These are phyloP conservation scores for Agaricus blazei DNA, from an alignment of 768 basidiomycete species.

Conservation along the genomic window DNA sequence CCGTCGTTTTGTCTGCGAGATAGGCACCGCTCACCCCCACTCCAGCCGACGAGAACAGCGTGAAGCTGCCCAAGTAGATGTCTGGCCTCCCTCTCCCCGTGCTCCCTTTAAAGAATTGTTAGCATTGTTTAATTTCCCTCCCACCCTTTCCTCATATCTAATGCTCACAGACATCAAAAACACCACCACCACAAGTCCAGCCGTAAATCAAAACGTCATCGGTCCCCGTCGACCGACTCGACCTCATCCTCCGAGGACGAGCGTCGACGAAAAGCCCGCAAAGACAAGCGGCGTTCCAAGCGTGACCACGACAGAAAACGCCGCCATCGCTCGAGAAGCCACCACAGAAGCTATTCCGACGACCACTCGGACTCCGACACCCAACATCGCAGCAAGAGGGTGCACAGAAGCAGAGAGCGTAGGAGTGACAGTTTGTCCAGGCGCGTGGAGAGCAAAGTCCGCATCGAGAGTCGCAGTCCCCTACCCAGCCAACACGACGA, in stretches of 20 bases:
- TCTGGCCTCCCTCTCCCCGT: conserved; percentile 80
- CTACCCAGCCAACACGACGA: conserved; percentile 32
- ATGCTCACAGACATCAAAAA: conserved; percentile 46
- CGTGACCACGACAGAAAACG: conserved; percentile 37
- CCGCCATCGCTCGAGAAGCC: conserved; percentile 16
- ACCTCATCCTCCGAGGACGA: conserved; percentile 55
- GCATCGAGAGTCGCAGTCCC: conserved; percentile 20
- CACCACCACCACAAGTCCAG: conserved; percentile 36
- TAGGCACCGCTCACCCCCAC: not conserved
- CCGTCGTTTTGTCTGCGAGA: not conserved
- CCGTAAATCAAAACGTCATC: conserved; percentile 56
- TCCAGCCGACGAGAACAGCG: conserved; percentile 68
- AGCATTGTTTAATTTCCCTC: conserved; percentile 41
- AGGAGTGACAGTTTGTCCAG: not conserved
- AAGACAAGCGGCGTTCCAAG: conserved; percentile 54
- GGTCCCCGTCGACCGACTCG: conserved; percentile 45
- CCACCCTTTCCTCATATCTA: not conserved
- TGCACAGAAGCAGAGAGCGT: conserved; percentile 22
- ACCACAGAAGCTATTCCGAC: conserved; percentile 12
- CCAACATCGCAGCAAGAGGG: conserved; percentile 18
- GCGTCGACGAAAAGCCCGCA: conserved; percentile 50
- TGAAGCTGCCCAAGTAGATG: conserved; percentile 44
- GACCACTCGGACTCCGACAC: conserved; percentile 31
- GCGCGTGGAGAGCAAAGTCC: not conserved
- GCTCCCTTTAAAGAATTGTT: conserved; percentile 39